Conservation (phyloP, 306 rosid species). For the Sphenostylis stenocarpa region DNA sequence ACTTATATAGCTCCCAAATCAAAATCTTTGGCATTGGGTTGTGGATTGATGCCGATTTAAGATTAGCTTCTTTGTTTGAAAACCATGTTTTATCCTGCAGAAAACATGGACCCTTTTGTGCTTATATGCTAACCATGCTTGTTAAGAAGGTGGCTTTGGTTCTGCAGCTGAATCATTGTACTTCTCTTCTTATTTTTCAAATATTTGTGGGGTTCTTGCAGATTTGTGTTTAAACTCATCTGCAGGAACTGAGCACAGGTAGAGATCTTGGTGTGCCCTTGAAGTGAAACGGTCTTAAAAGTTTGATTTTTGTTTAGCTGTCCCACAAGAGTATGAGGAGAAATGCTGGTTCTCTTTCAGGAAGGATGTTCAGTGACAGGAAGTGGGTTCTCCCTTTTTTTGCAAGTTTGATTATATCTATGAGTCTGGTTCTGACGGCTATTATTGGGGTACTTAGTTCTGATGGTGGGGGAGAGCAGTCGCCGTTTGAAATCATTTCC, state of each 20-base stretch:
- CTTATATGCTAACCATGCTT: conserved; percentile 29
- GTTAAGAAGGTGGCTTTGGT: conserved; percentile 38
- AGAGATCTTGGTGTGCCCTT: conserved; percentile 33
- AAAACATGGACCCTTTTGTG: conserved; percentile 26
- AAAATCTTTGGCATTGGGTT: conserved; percentile 37
- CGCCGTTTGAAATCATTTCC: conserved; percentile 56
- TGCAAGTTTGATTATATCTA: conserved; percentile 70
- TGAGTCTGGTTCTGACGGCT: conserved; percentile 64
- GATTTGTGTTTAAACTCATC: conserved; percentile 31
- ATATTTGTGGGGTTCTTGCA: conserved; percentile 41
- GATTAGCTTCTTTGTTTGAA: conserved; percentile 35
- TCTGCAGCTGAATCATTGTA: conserved; percentile 30
- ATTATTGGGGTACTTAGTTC: conserved; percentile 55
- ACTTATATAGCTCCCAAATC: conserved; percentile 38
- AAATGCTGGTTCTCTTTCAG: conserved; percentile 68
- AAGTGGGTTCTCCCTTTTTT: conserved; percentile 85
- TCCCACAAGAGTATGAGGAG: conserved; percentile 74
- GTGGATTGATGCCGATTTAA: conserved; percentile 32
- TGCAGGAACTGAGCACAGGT: conserved; percentile 29
- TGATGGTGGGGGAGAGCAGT: conserved; percentile 54
- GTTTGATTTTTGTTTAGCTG: conserved; percentile 27
- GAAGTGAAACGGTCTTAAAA: conserved; percentile 13
- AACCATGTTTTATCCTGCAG: conserved; percentile 41
- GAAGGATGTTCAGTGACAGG: conserved; percentile 81
- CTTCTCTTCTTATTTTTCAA: conserved; percentile 14